Conservation (phyloP, 2,329 filamentous ascomycete genomes). For the Ascochyta viciae-villosae region DNA sequence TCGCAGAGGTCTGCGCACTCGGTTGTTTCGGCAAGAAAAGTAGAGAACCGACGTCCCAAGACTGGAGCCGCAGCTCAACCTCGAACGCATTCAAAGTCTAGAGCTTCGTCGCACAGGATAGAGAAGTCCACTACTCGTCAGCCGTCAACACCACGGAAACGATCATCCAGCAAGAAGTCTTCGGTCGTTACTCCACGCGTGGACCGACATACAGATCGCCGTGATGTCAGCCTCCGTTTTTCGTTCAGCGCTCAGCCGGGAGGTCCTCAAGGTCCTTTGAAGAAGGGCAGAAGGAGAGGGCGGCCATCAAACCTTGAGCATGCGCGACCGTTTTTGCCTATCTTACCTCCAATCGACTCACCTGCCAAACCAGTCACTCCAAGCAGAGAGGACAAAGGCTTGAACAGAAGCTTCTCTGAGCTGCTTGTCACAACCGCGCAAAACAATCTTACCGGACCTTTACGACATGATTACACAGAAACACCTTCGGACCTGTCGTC, state of each 20-base stretch:
- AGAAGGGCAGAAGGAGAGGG: constrained; percentile 15
- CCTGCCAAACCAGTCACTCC: constrained; percentile 8
- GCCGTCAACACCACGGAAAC: constrained; percentile 10
- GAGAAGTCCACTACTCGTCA: constrained; percentile 10
- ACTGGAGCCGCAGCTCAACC: not conserved
- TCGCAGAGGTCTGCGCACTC: constrained; percentile 15
- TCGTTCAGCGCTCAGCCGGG: constrained; percentile 19
- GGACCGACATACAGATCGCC: constrained; percentile 8
- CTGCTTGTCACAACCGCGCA: constrained; percentile 9
- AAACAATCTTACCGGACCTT: constrained; percentile 12
- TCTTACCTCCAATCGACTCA: constrained; percentile 11
- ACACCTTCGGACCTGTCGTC: constrained; percentile 12
- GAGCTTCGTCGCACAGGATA: not conserved
- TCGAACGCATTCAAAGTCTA: not conserved
- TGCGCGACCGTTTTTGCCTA: not conserved
- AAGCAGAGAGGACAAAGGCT: constrained; percentile 5
- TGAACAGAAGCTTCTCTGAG: constrained; percentile 18
- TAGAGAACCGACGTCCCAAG: not conserved
- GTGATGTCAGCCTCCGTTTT: constrained; percentile 24
- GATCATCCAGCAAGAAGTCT: constrained; percentile 3
- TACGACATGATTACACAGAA: constrained; percentile 6
- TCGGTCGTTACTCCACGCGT: constrained; percentile 9
- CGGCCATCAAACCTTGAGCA: not conserved
- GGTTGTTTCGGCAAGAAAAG: constrained; percentile 12
- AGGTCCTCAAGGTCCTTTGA: constrained; percentile 6